Evolutionary conservation across 306 rosid genomes (phyloP), one percentile per base, ranked within the genome.

Genomic region (Castanospermum australe): DNA sequence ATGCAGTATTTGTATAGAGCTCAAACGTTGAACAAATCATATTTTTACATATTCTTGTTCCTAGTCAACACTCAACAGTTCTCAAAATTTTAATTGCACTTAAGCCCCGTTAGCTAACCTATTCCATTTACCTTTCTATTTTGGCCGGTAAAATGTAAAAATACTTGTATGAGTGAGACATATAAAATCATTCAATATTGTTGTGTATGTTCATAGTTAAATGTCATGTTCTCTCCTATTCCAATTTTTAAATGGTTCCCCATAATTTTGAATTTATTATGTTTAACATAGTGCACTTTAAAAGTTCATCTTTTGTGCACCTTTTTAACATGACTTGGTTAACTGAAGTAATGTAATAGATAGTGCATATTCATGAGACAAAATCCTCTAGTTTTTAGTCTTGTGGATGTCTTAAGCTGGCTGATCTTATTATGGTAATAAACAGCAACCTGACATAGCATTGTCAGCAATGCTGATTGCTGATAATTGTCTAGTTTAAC

Each of bases 11-110:
- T n/a, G n/a, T n/a, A n/a, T n/a, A n/a, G n/a, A n/a, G n/a, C n/a
- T 68, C n/a, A 65, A 76, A 54, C 73, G 73, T 55, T 73, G 59
- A 33, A 66, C 42, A 47, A 63, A 24, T 30, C 36, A 73, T 62
- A 32, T 52, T 75, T 68, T 54, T 15, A 6, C 52, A 15, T 55
- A 60, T 73, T 73, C 12, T 38, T 42, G 48, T 71, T 72, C 70
- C 60, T n/a, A n/a, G n/a, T n/a, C n/a, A n/a, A 67, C 75, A 41
- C n/a, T 77, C 42, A 62, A 41, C 69, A 61, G 30, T 71, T 44
- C 83, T 71, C 66, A 55, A 41, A 47, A 14, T 13, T 39, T 32
- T 39, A 36, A 30, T 28, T 57, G 13, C 24, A 24, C 45, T 76
- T n/a, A 20, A 13, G 48, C 33, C 39, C 15, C 30, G 30, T 22